Evolutionary conservation across 1,284 basidiomycete species (phyloP).

Genomic region (Rhodotorula sp.): DNA sequence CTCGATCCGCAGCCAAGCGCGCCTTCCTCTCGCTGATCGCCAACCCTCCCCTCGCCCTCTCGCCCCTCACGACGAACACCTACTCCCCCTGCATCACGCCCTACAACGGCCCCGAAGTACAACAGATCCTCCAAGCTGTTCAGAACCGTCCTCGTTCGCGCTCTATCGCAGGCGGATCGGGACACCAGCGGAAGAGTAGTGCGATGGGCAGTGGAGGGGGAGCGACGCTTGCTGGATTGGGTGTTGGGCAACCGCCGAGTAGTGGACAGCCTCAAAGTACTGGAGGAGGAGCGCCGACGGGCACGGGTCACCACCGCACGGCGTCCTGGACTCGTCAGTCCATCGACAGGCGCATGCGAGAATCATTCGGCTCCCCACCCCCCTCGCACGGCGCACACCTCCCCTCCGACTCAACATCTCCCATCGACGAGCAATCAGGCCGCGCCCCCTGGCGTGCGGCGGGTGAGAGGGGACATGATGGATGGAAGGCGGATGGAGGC

Average conservation of each 20-base stretch:
- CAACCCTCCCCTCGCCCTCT: constrained; percentile 70
- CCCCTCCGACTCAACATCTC: neutral
- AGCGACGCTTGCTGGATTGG: neutral
- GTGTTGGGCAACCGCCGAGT: neutral
- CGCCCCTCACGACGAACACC: constrained; percentile 46
- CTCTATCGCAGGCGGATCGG: constrained; percentile 27
- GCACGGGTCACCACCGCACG: neutral
- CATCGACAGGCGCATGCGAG: constrained; percentile 33
- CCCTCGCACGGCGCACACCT: neutral
- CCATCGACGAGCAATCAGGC: neutral
- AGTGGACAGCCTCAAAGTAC: neutral
- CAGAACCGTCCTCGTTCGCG: constrained; percentile 54
- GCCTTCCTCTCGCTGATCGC: constrained; percentile 87
- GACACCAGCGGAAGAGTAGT: neutral
- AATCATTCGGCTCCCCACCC: constrained; percentile 1
- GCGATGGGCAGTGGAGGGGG: neutral
- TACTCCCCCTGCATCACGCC: constrained; percentile 65
- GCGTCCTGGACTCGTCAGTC: constrained; percentile 15
- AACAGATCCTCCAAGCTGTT: constrained; percentile 82
- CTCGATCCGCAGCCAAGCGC: constrained; percentile 66
- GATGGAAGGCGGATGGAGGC: neutral
- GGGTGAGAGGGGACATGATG: neutral
- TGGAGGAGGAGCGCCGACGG: neutral
- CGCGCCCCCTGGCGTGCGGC: too few species aligned
- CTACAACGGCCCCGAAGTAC: constrained; percentile 91